Base-by-base conservation (phyloP, 169 alveolate species). In the Plasmodium inui region DNA sequence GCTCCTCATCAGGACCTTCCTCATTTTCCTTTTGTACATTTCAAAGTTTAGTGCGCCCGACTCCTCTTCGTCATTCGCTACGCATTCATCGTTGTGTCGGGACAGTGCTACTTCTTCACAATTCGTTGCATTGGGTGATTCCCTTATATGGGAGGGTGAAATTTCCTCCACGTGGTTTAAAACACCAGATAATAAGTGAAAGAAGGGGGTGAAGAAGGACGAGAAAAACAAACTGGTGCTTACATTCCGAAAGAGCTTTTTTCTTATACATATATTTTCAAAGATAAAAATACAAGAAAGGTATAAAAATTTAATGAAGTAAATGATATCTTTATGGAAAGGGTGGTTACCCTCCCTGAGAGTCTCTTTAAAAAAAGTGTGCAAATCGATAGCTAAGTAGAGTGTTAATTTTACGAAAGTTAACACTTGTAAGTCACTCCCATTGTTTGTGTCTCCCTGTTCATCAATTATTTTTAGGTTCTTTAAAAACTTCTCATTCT, bases 151-250 rank as follows among this genome's bases (percentile, higher is more conserved):
- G 7, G 30, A 34, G 17, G 76, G 1, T 32, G 78, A 39, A 79
- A 79, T 71, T 17, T 78, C 74, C 8, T 89, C 74, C 53, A 79
- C 39, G 72, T 89, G 76, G 46, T 41, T 79, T 41, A 89, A 26
- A 34, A 89, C 70, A 39, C 41, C 50, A 17, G 94, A 39, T 28
- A 89, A 61, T 19, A 89, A 89, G 55, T 89, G 81, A 79, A 79
- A 89, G 37, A 89, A 89, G 50, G 86, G 94, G 71, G 84, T 89
- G 72, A 89, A 89, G 73, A 89, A 89, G 7, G 94, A 89, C n/a
- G 94, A 79, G 85, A 89, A 89, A 5, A 78, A 89, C 32, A 89
- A 39, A 57, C 19, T 89, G 37, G 90, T 73, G 73, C 94, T 89
- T 61, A 89, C 44, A 79, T 57, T 61, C 17, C 76, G 82, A 78